phyloP scores from a whole-genome alignment of 345 rosid genomes.

The Populus deltoides region DNA sequence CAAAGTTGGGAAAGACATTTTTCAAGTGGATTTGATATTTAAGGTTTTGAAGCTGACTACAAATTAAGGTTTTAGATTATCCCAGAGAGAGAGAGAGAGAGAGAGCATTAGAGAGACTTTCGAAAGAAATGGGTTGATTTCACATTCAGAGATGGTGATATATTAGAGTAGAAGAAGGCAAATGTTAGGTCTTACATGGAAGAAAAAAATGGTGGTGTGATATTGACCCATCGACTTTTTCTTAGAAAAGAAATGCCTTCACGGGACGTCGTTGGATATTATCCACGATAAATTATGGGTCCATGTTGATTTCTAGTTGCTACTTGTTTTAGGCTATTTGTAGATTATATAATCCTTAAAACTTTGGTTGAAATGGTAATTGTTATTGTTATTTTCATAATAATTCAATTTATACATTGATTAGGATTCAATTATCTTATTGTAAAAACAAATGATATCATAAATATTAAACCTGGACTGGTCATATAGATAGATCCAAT shows the following conservation, averaged over 20 bases:
- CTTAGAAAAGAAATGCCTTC: not conserved
- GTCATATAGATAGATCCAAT: no score
- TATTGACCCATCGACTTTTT: not conserved
- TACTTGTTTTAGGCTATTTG: no score
- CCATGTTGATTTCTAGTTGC: not conserved
- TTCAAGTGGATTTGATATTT: not conserved
- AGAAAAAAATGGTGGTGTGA: not conserved
- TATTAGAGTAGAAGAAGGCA: not conserved
- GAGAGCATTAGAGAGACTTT: not conserved
- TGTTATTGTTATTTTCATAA: no score
- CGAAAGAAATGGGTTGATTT: not conserved
- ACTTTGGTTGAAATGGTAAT: no score
- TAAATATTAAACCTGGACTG: no score
- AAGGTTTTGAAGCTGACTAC: not conserved
- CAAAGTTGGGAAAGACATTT: not conserved
- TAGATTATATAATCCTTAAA: no score
- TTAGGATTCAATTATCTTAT: no score
- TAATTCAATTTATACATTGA: no score
- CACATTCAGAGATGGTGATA: not conserved
- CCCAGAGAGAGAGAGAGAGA: not conserved
- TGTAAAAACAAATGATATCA: no score
- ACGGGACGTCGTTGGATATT: not conserved
- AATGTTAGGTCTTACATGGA: not conserved
- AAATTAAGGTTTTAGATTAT: not conserved
- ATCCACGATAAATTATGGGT: not conserved